These are phyloP conservation scores for Leptoxyphium fumago DNA, from an alignment of 2,329 filamentous ascomycete genomes.

Conservation along the genomic window DNA sequence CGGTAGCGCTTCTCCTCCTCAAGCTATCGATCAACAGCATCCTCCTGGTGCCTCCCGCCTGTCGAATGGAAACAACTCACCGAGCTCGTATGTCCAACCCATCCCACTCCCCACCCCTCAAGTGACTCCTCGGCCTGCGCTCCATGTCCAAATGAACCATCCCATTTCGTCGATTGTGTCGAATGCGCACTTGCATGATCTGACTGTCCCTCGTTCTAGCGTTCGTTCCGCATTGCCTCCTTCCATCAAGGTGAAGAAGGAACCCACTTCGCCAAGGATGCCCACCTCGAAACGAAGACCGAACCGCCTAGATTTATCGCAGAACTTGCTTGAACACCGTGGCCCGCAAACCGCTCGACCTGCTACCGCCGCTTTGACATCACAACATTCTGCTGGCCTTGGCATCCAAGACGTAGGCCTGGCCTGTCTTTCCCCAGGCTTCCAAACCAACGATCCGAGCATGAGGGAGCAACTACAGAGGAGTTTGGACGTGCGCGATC, in stretches of 20 bases:
- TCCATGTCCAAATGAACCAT: no score
- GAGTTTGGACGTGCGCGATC: conserved; percentile 83
- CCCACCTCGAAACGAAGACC: conserved; percentile 59
- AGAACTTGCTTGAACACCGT: conserved; percentile 28
- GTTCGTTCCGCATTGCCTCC: conserved; percentile 43
- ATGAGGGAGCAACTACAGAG: conserved; percentile 93
- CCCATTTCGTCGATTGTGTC: no score
- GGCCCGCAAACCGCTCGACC: conserved; percentile 39
- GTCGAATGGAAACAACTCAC: conserved; percentile 35
- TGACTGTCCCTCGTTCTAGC: conserved; percentile 16
- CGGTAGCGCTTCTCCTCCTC: conserved; percentile 23
- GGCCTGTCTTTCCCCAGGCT: conserved; percentile 87
- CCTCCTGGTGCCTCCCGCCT: conserved; percentile 19
- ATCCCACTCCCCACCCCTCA: not conserved
- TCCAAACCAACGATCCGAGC: conserved; percentile 87
- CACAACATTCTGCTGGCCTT: conserved; percentile 54
- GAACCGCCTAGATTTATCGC: conserved; percentile 61
- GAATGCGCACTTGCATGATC: no score
- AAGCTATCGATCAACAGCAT: conserved; percentile 21
- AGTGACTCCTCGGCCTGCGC: not conserved
- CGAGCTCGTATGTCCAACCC: conserved; percentile 31
- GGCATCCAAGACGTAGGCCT: conserved; percentile 86
- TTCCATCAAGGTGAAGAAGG: conserved; percentile 92
- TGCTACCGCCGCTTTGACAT: conserved; percentile 51
- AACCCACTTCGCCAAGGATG: conserved; percentile 73